Evolutionary conservation across 129 eudicot genomes (phyloP).

Genomic region (Centrapalus pauciflorus): DNA sequence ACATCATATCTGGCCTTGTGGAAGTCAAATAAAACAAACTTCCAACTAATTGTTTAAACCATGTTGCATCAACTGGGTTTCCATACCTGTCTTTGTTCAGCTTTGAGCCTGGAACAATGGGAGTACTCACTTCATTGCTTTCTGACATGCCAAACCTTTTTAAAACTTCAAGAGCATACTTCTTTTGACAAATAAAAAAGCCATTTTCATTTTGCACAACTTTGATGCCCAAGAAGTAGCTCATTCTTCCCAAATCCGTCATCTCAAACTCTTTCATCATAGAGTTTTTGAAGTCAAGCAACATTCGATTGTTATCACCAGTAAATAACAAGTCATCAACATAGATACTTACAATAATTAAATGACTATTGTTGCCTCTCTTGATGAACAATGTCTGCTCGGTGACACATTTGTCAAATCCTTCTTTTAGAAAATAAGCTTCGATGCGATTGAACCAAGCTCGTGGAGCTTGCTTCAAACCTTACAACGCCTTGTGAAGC

Average conservation of each 20-base stretch:
- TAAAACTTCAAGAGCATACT: background rate
- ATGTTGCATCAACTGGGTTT: background rate
- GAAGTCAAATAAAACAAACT: no score
- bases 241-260: no score
- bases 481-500: background rate
- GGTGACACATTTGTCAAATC: background rate
- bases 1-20: background rate
- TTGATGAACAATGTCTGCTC: conserved; percentile 8
- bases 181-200: conserved; percentile 4
- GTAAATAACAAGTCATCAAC: no score
- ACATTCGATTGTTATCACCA: no score
- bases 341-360: conserved; percentile 1
- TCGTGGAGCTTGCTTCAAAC: conserved; percentile 20
- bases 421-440: background rate
- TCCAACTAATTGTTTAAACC: background rate
- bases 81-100: background rate
- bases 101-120: background rate
- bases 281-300: no score
- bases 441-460: conserved; percentile 28
- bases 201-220: background rate
- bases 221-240: no score
- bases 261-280: no score
- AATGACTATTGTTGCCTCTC: background rate
- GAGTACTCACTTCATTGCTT: background rate
- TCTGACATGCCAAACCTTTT: background rate